Conservation (phyloP, 805 yeast genomes). For the Metschnikowia corniflorae region DNA sequence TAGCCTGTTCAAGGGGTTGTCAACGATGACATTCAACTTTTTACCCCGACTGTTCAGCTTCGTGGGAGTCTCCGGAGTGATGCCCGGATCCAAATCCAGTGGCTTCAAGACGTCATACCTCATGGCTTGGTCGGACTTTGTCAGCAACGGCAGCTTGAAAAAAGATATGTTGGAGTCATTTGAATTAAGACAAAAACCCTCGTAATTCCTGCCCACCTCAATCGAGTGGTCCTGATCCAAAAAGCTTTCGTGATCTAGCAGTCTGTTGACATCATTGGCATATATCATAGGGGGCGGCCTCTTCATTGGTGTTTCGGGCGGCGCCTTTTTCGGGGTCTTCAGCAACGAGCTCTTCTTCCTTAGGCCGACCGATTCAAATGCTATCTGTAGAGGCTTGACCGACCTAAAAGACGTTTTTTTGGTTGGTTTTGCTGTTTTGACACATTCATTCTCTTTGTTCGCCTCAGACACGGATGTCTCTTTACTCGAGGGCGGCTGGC, state of each 20-base stretch:
- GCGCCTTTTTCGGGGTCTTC: slow-evolving; percentile 25
- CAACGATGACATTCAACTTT: slow-evolving; percentile 7
- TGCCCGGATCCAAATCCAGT: slow-evolving; percentile 13
- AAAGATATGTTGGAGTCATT: slow-evolving; percentile 34
- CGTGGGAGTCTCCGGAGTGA: slow-evolving; percentile 40
- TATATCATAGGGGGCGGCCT: slow-evolving; percentile 37
- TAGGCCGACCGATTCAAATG: slow-evolving; percentile 73
- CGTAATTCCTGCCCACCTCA: slow-evolving; percentile 37
- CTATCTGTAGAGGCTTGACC: slow-evolving; percentile 83
- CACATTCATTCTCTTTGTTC: slow-evolving; percentile 34
- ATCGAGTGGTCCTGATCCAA: slow-evolving; percentile 24
- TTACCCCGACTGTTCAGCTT: slow-evolving; percentile 20
- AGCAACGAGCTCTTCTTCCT: slow-evolving; percentile 45
- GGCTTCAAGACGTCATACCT: slow-evolving; percentile 21
- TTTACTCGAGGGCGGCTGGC: background rate
- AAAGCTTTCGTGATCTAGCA: slow-evolving; percentile 14
- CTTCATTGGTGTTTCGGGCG: slow-evolving; percentile 45
- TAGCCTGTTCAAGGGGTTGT: slow-evolving; percentile 1
- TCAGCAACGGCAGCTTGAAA: slow-evolving; percentile 26
- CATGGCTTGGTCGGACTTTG: slow-evolving; percentile 15
- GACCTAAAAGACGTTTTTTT: slow-evolving; percentile 47
- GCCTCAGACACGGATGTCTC: slow-evolving; percentile 18
- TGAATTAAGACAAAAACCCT: slow-evolving; percentile 18
- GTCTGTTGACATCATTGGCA: slow-evolving; percentile 18
- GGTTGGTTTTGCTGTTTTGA: slow-evolving; percentile 3